phyloP scores from a whole-genome alignment of 768 basidiomycete genomes.

The Austroboletus eburneus region DNA sequence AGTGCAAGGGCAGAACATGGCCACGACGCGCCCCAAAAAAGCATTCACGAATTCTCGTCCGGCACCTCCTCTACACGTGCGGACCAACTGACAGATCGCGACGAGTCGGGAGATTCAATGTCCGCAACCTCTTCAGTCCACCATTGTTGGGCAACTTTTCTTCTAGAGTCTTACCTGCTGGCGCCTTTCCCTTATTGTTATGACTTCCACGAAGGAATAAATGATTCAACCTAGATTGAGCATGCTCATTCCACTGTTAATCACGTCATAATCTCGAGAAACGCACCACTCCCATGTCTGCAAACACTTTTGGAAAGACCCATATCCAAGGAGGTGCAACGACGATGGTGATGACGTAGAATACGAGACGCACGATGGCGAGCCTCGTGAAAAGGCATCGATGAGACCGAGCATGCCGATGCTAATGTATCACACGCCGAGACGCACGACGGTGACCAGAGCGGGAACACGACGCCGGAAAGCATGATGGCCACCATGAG shows the following conservation, averaged over 20 bases:
- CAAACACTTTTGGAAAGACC: conserved; percentile 98
- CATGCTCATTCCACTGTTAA: too few relatives aligned
- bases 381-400: conserved; percentile 86
- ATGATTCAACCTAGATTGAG: conserved; percentile 99
- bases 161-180: conserved; percentile 28
- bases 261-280: background rate
- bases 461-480: conserved; percentile 97
- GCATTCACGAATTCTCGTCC: conserved; percentile 34
- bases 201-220: conserved; percentile 96
- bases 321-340: conserved; percentile 89
- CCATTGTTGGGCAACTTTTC: conserved; percentile 39
- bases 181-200: conserved; percentile 53
- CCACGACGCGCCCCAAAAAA: background rate
- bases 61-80: conserved; percentile 45
- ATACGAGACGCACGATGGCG: conserved; percentile 85
- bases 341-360: conserved; percentile 90
- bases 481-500: conserved; percentile 93
- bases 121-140: conserved; percentile 37
- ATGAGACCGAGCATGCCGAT: conserved; percentile 85
- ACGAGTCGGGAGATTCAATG: conserved; percentile 29
- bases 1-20: background rate
- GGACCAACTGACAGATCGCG: conserved; percentile 33
- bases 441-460: conserved; percentile 93
- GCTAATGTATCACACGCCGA: conserved; percentile 95
- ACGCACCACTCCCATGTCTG: conserved; percentile 97